Base-by-base conservation (phyloP, 306 rosid genomes). In the Abrus pulchellus region DNA sequence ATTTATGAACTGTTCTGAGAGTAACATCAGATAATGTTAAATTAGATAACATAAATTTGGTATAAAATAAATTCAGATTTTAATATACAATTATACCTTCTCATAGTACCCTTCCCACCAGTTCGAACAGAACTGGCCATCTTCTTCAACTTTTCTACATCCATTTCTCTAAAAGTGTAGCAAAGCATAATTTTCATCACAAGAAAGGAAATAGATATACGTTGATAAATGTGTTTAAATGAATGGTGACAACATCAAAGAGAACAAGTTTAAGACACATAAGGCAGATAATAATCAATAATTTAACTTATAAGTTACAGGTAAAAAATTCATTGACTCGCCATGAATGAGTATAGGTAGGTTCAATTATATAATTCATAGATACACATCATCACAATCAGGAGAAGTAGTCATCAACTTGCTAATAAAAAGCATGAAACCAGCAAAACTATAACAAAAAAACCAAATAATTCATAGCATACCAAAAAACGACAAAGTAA, bases 41-140 rank as follows among this genome's bases (percentile, higher is more conserved):
- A 50, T 49, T 59, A 63, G 0, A 60, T 45, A 29, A 8, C 12
- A 34, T 49, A 30, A 50, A 3, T 63, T 10, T 20, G 8, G 36
- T 45, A 55, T 29, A 14, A 62, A 65, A 59, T n/a, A 63, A 61
- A 47, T 30, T 34, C 9, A 1, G 32, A 54, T 49, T 76, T 55
- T 30, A 2, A 43, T 34, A 80, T 57, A 61, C 6, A 44, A 66
- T 72, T 66, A 32, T 72, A 93, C 97, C 97, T 93, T 83, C 97
- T 91, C 86, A 93, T 20, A 12, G 97, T 93, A 80, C 97, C 97
- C 86, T 93, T 93, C 40, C 97, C 97, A 81, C 97, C 97, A 41
- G 97, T 93, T 84, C 97, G 88, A 43, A 93, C 97, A 0, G 97
- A 94, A 91, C 97, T 91, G 6, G 97, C 97, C 97, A 93, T 93